Base-by-base conservation (phyloP, 352 stramenopile genomes). In the Phytopythium chamaehyphon region DNA sequence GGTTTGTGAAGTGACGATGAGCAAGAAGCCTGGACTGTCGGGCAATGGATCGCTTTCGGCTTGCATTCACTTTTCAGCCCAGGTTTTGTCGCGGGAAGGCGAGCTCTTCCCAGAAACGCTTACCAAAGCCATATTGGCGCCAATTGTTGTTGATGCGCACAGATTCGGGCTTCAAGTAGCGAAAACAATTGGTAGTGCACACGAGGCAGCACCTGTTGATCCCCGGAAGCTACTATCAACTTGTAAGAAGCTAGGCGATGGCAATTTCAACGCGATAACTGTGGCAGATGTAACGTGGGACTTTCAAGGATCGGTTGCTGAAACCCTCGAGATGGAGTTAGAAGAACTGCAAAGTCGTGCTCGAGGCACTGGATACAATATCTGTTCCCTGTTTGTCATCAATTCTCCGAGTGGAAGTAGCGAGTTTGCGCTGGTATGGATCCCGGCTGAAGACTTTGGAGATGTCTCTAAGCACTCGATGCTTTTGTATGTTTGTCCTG, bases 201-300 rank as follows among this genome's bases (percentile, higher is more conserved):
- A 11, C 33, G 54, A 40, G 16, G 26, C 31, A 6, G 0, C 21
- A 14, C 5, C 36, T 18, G 16, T 15, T 15, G 55, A 82, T 12
- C 47, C 62, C 6, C 57, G 71, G 2, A 69, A 62, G 40, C 39
- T 79, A 33, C 21, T 80, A 14, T 45, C 4, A n/a, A 33, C 38
- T n/a, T 24, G 33, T 21, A 61, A 9, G 43, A 70, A 7, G 5
- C 59, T 21, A 21, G 38, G 15, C 37, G 19, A 37, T 37, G 47
- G 40, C 22, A 51, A 60, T 19, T 54, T 62, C 23, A 26, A 18
- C 31, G 19, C 24, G 0, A 31, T 87, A 16, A 51, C 48, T 16
- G 64, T 86, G 26, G 69, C 66, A 15, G 73, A 89, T 33, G 42
- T 86, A 31, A 77, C 72, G 9, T 89, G 77, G 77, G 77, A 89